A percentile compares a stretch with the other conserved stretches of the same genome.
These are phyloP conservation scores for Phytophthora citrophthora DNA, from an alignment of 352 stramenopile species.

Conservation along the genomic window DNA sequence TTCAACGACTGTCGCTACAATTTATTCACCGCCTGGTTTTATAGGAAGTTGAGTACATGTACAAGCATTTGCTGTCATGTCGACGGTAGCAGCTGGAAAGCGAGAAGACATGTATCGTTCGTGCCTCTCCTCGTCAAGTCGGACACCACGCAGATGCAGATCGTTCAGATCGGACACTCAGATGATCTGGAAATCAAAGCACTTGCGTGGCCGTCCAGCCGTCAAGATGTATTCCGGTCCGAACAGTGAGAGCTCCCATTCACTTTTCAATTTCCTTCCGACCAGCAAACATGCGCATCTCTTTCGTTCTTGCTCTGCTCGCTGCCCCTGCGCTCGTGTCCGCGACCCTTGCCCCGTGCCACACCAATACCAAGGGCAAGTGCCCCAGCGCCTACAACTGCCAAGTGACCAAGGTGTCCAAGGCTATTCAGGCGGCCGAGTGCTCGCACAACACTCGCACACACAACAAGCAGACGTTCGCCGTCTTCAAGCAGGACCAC, in stretches of 20 bases:
- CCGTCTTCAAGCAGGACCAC: slow-evolving; percentile 38
- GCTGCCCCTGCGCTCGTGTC: slow-evolving; percentile 30
- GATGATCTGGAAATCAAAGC: slow-evolving; percentile 1
- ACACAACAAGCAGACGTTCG: slow-evolving; percentile 36
- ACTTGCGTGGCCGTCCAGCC: slow-evolving; percentile 1
- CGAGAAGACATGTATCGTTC: slow-evolving; percentile 7
- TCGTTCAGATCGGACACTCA: background rate
- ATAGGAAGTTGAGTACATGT: too few species aligned
- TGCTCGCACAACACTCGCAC: slow-evolving; percentile 49
- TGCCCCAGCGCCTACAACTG: slow-evolving; percentile 33
- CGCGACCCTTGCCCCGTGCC: slow-evolving; percentile 31
- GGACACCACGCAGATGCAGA: slow-evolving; percentile 7
- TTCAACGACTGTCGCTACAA: too few species aligned
- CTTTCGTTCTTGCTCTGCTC: slow-evolving; percentile 22
- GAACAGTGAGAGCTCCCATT: background rate
- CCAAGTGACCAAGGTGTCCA: slow-evolving; percentile 19
- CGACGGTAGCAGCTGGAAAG: slow-evolving; percentile 6
- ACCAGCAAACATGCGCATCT: slow-evolving; percentile 30
- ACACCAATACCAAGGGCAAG: slow-evolving; percentile 29
- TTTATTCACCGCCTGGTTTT: too few species aligned
- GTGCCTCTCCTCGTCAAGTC: slow-evolving; percentile 21
- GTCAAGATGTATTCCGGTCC: slow-evolving; percentile 3
- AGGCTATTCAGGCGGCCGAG: slow-evolving; percentile 43
- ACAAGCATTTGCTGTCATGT: too few species aligned
- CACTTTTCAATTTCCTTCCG: slow-evolving; percentile 21